Percentiles rank a stretch among this genome's conserved stretches.
Conservation (phyloP, 2,329 filamentous ascomycete species). For the Dactylellina cionopaga region DNA sequence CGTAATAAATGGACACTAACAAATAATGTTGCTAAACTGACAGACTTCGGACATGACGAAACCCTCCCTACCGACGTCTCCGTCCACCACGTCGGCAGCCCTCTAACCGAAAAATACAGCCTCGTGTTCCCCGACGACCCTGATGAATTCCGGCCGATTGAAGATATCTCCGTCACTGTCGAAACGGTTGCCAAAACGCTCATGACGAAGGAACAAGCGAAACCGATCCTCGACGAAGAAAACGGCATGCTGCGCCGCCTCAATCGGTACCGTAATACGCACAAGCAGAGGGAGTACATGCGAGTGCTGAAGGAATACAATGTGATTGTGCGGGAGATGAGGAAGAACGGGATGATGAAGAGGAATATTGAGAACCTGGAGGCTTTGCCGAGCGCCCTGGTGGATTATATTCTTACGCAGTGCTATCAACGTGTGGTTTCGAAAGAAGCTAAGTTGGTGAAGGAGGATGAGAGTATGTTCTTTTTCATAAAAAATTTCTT, state of each 20-base stretch:
- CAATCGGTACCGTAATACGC: constrained; percentile 76
- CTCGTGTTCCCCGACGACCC: constrained; percentile 81
- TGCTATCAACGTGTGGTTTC: constrained; percentile 93
- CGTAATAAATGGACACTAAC: too few species aligned
- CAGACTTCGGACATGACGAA: constrained; percentile 64
- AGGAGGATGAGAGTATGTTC: constrained; percentile 73
- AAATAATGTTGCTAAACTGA: neutral
- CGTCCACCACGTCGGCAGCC: constrained; percentile 84
- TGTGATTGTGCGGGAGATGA: constrained; percentile 71
- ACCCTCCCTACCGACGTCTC: constrained; percentile 68
- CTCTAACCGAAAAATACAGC: constrained; percentile 77
- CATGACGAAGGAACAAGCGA: constrained; percentile 73
- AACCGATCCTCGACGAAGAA: constrained; percentile 54
- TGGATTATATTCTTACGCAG: constrained; percentile 84
- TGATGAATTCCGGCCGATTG: constrained; percentile 77
- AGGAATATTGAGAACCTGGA: constrained; percentile 76
- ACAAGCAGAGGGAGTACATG: constrained; percentile 74
- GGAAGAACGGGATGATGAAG: constrained; percentile 76
- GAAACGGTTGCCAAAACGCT: constrained; percentile 68
- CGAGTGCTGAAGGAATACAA: constrained; percentile 82
- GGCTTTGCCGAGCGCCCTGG: constrained; percentile 75
- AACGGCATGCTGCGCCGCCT: constrained; percentile 80
- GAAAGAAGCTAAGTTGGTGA: constrained; percentile 82
- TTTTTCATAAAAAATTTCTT: neutral
- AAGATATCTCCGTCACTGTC: constrained; percentile 79